Conservation (phyloP, 1,284 basidiomycete genomes). For the Rhodotorula mucilaginosa region DNA sequence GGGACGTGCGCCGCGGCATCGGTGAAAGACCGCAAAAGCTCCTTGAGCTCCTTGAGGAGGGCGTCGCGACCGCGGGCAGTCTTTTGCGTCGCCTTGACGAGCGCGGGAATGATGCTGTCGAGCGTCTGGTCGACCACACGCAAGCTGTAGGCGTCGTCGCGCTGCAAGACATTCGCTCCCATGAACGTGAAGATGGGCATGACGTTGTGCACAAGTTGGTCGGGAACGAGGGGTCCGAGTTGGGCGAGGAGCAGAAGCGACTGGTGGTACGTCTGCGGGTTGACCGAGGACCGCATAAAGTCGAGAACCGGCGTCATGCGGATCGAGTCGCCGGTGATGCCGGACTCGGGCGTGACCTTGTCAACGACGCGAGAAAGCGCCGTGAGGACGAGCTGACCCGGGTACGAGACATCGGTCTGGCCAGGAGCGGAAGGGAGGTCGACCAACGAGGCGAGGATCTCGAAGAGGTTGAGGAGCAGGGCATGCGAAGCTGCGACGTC, state of each 20-base stretch:
- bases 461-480: constrained; percentile 37
- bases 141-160: constrained; percentile 94
- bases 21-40: constrained; percentile 81
- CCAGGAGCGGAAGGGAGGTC: constrained; percentile 30
- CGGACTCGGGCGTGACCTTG: constrained; percentile 25
- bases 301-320: constrained; percentile 78
- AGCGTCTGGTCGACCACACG: constrained; percentile 91
- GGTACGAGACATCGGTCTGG: constrained; percentile 36
- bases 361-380: constrained; percentile 28
- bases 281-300: constrained; percentile 76
- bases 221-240: constrained; percentile 78
- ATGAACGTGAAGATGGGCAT: constrained; percentile 99
- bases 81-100: constrained; percentile 63
- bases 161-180: constrained; percentile 92
- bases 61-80: constrained; percentile 35
- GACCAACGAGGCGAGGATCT: constrained; percentile 34
- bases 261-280: constrained; percentile 92
- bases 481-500: constrained; percentile 21
- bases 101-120: constrained; percentile 87
- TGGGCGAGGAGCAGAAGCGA: constrained; percentile 85
- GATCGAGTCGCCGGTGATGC: constrained; percentile 48
- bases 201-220: constrained; percentile 86
- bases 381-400: constrained; percentile 36
- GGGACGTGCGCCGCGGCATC: constrained; percentile 84
- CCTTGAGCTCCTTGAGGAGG: constrained; percentile 42